Conservation (phyloP, 768 basidiomycete species). For the Xerocomus brunneocitrinus region DNA sequence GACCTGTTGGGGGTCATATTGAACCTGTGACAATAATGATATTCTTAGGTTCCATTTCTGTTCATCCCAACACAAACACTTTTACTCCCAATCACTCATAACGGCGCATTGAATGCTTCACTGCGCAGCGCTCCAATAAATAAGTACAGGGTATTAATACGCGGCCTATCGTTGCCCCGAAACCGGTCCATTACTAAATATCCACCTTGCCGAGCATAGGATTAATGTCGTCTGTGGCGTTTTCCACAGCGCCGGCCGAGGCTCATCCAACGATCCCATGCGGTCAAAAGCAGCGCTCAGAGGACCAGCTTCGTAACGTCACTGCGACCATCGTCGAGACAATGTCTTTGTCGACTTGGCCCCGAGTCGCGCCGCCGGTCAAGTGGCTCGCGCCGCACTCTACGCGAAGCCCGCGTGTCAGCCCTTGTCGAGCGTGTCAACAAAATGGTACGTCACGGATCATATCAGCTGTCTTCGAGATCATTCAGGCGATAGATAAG, state of each 20-base stretch:
- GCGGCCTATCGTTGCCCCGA: neutral
- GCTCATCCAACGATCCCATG: no score
- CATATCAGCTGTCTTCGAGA: no score
- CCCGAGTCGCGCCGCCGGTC: no score
- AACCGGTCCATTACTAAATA: conserved; percentile 7
- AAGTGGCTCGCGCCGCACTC: no score
- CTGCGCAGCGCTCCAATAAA: neutral
- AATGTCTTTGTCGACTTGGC: no score
- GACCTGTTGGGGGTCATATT: conserved; percentile 1
- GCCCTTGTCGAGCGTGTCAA: neutral
- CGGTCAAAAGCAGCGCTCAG: no score
- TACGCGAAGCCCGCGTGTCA: no score
- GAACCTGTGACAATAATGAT: conserved; percentile 18
- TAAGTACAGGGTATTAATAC: neutral
- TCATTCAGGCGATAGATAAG: neutral
- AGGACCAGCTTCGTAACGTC: no score
- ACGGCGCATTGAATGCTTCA: neutral
- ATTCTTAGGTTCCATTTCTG: conserved; percentile 18
- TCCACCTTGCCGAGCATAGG: neutral
- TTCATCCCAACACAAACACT: conserved; percentile 4
- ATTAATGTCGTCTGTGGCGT: conserved; percentile 1
- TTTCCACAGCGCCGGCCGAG: no score
- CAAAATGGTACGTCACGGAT: neutral
- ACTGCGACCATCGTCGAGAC: no score
- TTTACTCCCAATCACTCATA: neutral